Base-by-base conservation (phyloP, 129 eudicot species). In the Flaveria brownii region DNA sequence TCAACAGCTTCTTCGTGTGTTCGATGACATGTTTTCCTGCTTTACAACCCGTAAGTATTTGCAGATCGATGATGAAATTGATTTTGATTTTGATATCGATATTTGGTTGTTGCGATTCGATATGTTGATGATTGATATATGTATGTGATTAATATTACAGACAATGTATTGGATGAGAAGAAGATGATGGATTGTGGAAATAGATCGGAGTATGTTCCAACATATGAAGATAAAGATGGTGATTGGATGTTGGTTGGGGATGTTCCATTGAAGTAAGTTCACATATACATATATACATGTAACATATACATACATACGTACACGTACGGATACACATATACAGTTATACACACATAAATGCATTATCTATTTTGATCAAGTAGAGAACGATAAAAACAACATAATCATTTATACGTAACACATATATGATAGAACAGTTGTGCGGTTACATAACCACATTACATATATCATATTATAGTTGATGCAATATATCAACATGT, bases 241-340 rank as follows among this genome's bases (percentile, higher is more conserved):
- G 97, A 89, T 23, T 91, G 91, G 97, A 88, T 91, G 91, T 28
- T 91, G 20, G 81, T 88, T 23, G 97, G 97, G 8, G 97, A 92
- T 84, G 96, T 92, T 79, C 97, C 97, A 77, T 92, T 96, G 97
- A 87, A 89, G 97, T 89, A 80, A 81, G 93, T 84, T 50, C 22
- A 1, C 26, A 41, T 73, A 55, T 43, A 20, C 4, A 57, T 28
- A 6, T 18, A 30, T 4, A 55, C 15, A 14, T 13, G 6, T 12
- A 16, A 14, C 5, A 47, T 30, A 30, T 17, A 18, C 62, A 18
- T 36, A 33, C 39, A 33, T 5, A 33, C 6, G 4, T 4, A 30
- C 36, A 30, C 4, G 2, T 28, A 28, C 33, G 26, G 30, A 33
- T 33, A 33, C 6, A 33, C 39, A 5, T 33, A 3, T 3, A n/a